Evolutionary conservation across 805 yeast genomes (phyloP).

Genomic region (Metschnikowia arizonensis): DNA sequence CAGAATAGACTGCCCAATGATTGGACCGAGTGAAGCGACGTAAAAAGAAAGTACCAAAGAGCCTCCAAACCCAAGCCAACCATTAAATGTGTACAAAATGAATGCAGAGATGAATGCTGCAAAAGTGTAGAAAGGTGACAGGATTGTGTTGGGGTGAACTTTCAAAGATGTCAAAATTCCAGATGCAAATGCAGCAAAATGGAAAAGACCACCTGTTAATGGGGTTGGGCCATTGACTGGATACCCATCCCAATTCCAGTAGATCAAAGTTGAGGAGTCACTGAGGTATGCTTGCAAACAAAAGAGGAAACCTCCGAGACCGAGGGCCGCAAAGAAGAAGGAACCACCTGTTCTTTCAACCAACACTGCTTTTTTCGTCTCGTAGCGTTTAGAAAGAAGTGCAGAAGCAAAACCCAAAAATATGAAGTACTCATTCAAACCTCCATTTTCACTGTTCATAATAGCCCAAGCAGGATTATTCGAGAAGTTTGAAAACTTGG

Average conservation of each 20-base stretch:
- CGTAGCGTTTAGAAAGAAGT: slow-evolving; percentile 47
- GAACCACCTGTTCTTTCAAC: slow-evolving; percentile 36
- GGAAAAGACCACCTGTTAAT: slow-evolving; percentile 72
- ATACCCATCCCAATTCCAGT: slow-evolving; percentile 96
- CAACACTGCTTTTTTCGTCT: slow-evolving; percentile 10
- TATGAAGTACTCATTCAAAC: slow-evolving; percentile 71
- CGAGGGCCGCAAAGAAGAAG: slow-evolving; percentile 50
- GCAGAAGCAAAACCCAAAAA: slow-evolving; percentile 61
- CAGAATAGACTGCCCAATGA: slow-evolving; percentile 54
- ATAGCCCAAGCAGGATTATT: slow-evolving; percentile 97
- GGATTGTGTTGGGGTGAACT: slow-evolving; percentile 20
- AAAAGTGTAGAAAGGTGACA: slow-evolving; percentile 31
- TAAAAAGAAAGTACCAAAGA: slow-evolving; percentile 62
- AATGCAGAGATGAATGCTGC: slow-evolving; percentile 48
- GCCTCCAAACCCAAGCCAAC: slow-evolving; percentile 76
- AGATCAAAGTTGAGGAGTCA: slow-evolving; percentile 81
- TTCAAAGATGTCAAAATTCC: slow-evolving; percentile 42
- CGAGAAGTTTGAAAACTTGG: slow-evolving; percentile 72
- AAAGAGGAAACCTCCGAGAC: slow-evolving; percentile 74
- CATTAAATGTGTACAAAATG: slow-evolving; percentile 47
- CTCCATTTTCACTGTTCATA: slow-evolving; percentile 81
- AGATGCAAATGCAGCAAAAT: slow-evolving; percentile 53
- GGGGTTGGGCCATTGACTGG: slow-evolving; percentile 86
- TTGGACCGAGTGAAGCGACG: slow-evolving; percentile 56
- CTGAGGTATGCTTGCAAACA: slow-evolving; percentile 69